Percentiles rank a stretch among this genome's conserved stretches.
These are phyloP conservation scores for Leonotis leonurus DNA, from an alignment of 257 asterid species.

Conservation along the genomic window DNA sequence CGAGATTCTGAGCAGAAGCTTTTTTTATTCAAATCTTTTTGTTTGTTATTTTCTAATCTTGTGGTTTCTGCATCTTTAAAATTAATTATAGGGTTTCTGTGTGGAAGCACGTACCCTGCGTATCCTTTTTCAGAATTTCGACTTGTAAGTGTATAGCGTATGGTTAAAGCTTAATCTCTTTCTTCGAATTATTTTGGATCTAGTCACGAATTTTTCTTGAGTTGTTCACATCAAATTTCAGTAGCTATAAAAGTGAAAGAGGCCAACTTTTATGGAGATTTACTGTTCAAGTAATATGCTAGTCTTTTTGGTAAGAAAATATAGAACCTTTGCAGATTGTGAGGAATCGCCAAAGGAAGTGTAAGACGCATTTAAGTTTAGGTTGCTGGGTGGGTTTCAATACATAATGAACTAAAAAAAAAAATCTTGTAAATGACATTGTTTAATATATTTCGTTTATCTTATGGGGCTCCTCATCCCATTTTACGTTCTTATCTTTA, in stretches of 20 bases:
- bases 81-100: constrained; percentile 70
- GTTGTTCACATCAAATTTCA: background rate
- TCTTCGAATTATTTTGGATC: background rate
- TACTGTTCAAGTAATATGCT: background rate
- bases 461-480: no score
- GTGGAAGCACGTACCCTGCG: constrained; percentile 97
- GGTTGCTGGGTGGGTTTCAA: background rate
- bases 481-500: no score
- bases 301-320: background rate
- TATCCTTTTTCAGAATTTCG: constrained; percentile 87
- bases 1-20: constrained; percentile 4
- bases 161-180: constrained; percentile 7
- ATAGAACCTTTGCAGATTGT: background rate
- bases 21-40: background rate
- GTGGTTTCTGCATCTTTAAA: constrained; percentile 7
- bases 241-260: background rate
- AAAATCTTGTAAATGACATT: no score
- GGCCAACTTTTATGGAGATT: background rate
- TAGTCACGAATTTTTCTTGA: background rate
- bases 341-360: background rate
- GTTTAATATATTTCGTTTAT: no score
- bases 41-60: background rate
- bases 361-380: background rate
- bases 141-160: constrained; percentile 83
- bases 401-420: no score